Evolutionary conservation across 1,139 yeast genomes (phyloP), one percentile per base, ranked within the genome.

Genomic region (Blastobotrys serpentis): DNA sequence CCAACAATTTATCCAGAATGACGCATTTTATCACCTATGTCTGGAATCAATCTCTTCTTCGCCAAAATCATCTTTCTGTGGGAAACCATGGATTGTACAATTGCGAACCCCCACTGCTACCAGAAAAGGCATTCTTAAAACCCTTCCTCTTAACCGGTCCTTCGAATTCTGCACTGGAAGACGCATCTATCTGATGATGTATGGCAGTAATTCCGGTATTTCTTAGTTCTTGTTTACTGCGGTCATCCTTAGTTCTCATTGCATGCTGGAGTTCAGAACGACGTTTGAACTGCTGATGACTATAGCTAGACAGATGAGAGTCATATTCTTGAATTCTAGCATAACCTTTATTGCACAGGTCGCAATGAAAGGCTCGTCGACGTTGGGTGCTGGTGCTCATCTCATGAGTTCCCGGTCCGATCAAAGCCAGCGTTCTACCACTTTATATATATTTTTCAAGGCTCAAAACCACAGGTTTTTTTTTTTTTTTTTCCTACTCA

Each of bases 11-110:
- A n/a, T n/a, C n/a, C n/a, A n/a, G n/a, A n/a, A n/a, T n/a, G n/a
- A n/a, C n/a, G n/a, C n/a, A n/a, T n/a, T n/a, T n/a, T n/a, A n/a
- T n/a, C n/a, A n/a, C n/a, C n/a, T n/a, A n/a, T n/a, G n/a, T n/a
- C n/a, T n/a, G n/a, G n/a, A n/a, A n/a, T n/a, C n/a, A n/a, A n/a
- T n/a, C n/a, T n/a, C n/a, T n/a, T n/a, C n/a, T n/a, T n/a, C n/a
- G n/a, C n/a, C n/a, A n/a, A n/a, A n/a, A n/a, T n/a, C 17, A 42
- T 14, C 22, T 33, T 13, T 39, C 44, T 5, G 51, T 50, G 11
- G 55, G 55, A 13, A 44, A 17, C 37, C 49, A 16, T 11, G 55
- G 55, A 25, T 52, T 50, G 33, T 46, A 45, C 22, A 42, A 38
- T 34, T 29, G 50, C 8, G 25, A 46, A 16, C 46, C 55, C 8